A percentile compares a stretch with the other conserved stretches of the same genome.
Conservation (phyloP, 2,329 filamentous ascomycete species). For the Cercospora berteroae region DNA sequence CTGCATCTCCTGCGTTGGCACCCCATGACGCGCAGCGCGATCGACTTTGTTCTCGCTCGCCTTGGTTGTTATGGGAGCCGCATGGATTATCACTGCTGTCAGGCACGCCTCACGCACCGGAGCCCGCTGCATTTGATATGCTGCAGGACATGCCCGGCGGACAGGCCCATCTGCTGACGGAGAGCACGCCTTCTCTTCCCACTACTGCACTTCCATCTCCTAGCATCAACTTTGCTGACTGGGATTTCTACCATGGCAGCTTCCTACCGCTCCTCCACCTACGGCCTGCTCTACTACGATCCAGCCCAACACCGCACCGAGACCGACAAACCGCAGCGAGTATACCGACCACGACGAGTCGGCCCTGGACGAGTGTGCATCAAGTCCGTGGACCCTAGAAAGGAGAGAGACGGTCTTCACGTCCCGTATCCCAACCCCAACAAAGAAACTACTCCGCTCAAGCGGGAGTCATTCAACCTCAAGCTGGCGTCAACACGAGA, state of each 20-base stretch:
- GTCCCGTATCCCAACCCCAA: constrained; percentile 17
- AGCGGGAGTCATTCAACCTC: constrained; percentile 34
- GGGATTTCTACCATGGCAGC: constrained; percentile 24
- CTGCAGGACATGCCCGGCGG: constrained; percentile 16
- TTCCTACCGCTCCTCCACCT: constrained; percentile 27
- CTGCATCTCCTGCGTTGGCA: constrained; percentile 21
- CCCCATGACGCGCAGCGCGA: constrained; percentile 24
- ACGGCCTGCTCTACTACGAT: constrained; percentile 29
- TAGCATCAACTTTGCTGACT: constrained; percentile 17
- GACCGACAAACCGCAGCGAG: constrained; percentile 27
- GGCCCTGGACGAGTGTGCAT: constrained; percentile 60
- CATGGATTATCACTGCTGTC: constrained; percentile 24
- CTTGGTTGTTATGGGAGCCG: constrained; percentile 23
- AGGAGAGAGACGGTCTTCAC: constrained; percentile 30
- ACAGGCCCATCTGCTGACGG: constrained; percentile 8
- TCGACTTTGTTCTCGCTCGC: constrained; percentile 15
- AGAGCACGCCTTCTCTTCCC: constrained; percentile 9
- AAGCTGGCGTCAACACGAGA: constrained; percentile 53
- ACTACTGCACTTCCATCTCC: constrained; percentile 6
- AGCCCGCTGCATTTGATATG: constrained; percentile 12
- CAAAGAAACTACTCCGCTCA: constrained; percentile 15
- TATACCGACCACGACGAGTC: constrained; percentile 53
- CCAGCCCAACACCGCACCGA: constrained; percentile 24
- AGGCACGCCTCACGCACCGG: constrained; percentile 16
- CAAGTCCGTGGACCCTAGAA: constrained; percentile 50